Base-by-base conservation (phyloP, 805 yeast species). In the Candida xiaguanensis region DNA sequence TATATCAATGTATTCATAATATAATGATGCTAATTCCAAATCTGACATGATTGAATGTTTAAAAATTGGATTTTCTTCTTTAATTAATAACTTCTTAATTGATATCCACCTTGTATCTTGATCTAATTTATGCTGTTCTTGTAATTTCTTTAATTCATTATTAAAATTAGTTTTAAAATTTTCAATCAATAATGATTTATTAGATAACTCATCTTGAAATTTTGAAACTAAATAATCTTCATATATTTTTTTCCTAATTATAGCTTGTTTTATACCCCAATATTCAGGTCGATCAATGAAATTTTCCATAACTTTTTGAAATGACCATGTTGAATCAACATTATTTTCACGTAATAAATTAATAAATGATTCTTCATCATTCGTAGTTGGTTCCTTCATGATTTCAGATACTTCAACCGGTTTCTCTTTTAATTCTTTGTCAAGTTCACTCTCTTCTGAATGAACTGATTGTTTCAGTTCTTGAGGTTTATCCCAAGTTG, bases 401-500 rank as follows among this genome's bases (percentile, higher is more conserved):
- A 71, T 45, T 18, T 44, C 47, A 29, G 55, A 54, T 3, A 44
- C 38, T 3, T 45, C 42, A 7, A 54, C 39, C 1, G 61, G 54
- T 26, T 55, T 43, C n/a, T 39, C 36, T 15, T 51, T 51, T 12
- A 61, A 45, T 34, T 52, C 50, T 8, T 17, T 27, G 27, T 60
- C 61, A 11, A 48, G 17, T 14, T 34, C 51, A 45, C 16, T 36
- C 36, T 48, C 40, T 35, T 30, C 36, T 29, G 16, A 14, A 16
- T 15, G 12, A 8, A 7, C 18, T 7, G 19, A 15, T 31, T 46
- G 17, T 42, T 42, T 24, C 13, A 76, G 66, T 23, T 71, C 80
- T 1, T 55, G 66, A 0, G 96, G 96, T n/a, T 77, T 59, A 14
- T 80, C 85, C 96, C 96, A 90, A 0, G 82, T 79, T 14, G 93